phyloP scores from a whole-genome alignment of 768 basidiomycete species.

The Leccinum imitatum region DNA sequence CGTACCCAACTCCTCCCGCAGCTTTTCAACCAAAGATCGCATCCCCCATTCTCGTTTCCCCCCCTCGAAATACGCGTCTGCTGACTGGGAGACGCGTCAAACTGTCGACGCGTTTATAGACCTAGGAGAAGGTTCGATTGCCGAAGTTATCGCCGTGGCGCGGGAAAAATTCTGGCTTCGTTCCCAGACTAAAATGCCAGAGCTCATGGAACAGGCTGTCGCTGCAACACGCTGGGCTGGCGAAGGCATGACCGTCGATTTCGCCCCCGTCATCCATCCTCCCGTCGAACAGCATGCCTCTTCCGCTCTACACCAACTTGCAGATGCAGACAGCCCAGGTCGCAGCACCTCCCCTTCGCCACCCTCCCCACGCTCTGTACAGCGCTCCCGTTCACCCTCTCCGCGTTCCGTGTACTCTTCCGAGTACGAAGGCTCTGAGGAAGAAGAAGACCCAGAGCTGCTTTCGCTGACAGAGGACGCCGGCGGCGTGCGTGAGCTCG shows the following conservation, averaged over 20 bases:
- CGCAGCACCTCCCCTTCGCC: slow-evolving; percentile 29
- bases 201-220: slow-evolving; percentile 66
- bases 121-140: slow-evolving; percentile 65
- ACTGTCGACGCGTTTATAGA: slow-evolving; percentile 72
- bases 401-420: slow-evolving; percentile 32
- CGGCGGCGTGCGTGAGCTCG: slow-evolving; percentile 49
- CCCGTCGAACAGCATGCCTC: slow-evolving; percentile 6
- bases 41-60: slow-evolving; percentile 21
- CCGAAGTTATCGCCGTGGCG: slow-evolving; percentile 58
- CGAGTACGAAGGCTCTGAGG: slow-evolving; percentile 38
- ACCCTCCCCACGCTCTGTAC: slow-evolving; percentile 25
- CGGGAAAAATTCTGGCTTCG: slow-evolving; percentile 74
- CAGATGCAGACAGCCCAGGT: slow-evolving; percentile 17
- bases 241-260: slow-evolving; percentile 35
- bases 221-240: slow-evolving; percentile 53
- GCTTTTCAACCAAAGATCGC: slow-evolving; percentile 17
- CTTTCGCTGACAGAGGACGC: slow-evolving; percentile 48
- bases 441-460: slow-evolving; percentile 44
- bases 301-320: slow-evolving; percentile 5
- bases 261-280: slow-evolving; percentile 17
- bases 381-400: slow-evolving; percentile 33
- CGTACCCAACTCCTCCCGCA: slow-evolving; percentile 19
- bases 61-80: slow-evolving; percentile 30
- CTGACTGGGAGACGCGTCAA: slow-evolving; percentile 69
- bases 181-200: slow-evolving; percentile 59